Conservation (phyloP, 2,329 filamentous ascomycete species). For the Nigrospora osmanthi region DNA sequence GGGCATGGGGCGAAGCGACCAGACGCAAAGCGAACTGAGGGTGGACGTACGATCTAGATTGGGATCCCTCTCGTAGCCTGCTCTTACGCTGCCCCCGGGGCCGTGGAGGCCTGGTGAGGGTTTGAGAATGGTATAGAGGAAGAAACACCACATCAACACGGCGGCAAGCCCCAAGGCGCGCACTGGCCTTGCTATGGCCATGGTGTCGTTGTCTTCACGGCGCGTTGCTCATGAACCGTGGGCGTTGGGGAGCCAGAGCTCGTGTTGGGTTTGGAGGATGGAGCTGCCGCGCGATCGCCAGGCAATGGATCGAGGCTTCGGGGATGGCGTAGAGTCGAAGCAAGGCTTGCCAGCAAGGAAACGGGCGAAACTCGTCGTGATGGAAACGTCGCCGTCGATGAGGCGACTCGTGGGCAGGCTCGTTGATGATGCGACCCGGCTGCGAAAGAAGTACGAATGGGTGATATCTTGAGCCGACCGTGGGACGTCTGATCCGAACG, state of each 20-base stretch:
- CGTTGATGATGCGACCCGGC: too few species aligned
- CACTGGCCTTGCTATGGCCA: conserved; percentile 82
- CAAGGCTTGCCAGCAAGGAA: too few species aligned
- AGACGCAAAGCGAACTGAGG: not conserved
- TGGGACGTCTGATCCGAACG: too few species aligned
- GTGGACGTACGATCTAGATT: conserved; percentile 69
- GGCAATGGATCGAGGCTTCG: too few species aligned
- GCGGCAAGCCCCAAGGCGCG: conserved; percentile 68
- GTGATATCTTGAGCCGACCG: too few species aligned
- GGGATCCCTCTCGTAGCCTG: conserved; percentile 60
- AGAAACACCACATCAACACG: conserved; percentile 67
- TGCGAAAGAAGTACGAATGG: too few species aligned
- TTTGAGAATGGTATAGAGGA: conserved; percentile 68
- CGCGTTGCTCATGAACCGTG: conserved; percentile 15
- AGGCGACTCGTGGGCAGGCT: too few species aligned
- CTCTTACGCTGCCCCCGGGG: conserved; percentile 28
- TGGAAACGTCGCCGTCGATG: too few species aligned
- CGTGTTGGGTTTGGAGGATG: not conserved
- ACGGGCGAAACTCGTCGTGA: too few species aligned
- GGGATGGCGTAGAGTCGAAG: too few species aligned
- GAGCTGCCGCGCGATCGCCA: not conserved
- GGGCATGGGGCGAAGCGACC: not conserved
- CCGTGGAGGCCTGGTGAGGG: conserved; percentile 32
- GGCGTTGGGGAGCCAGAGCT: not conserved
- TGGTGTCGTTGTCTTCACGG: conserved; percentile 31